Base-by-base conservation (phyloP, 2,329 filamentous ascomycete genomes). In the Lasiodiplodia sp. region DNA sequence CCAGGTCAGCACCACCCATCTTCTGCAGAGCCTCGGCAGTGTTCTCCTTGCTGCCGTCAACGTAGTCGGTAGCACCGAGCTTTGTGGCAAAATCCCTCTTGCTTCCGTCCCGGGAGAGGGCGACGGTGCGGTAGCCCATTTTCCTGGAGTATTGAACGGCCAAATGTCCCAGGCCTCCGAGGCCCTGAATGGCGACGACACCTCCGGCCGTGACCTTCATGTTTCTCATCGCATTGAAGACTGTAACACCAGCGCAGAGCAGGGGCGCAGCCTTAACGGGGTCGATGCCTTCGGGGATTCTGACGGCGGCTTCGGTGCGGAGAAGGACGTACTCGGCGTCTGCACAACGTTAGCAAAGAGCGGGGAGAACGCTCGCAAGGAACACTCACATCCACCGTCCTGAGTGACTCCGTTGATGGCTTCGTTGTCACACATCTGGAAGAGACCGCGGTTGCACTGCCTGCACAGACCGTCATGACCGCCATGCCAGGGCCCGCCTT, bases 391-490 rank as follows among this genome's bases (percentile, higher is more conserved):
- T 44, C 92, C 92, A 63, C 92, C 92, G 71, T 91, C 84, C 49
- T 80, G 82, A 3, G 81, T 87, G 5, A 91, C 84, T 14, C 92
- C 92, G 76, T 92, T 94, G 75, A 93, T 76, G 0, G 78, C 76
- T 58, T 76, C 80, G 71, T 89, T 87, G 25, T 87, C 83, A 78
- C 92, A 94, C 79, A 90, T 89, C 77, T 94, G 90, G 80, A 87
- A 92, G 28, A 86, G 77, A 1, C 87, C 88, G 18, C 87, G 84
- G 67, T 86, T 85, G 79, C 92, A 94, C 14, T 85, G 75, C 37
- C 84, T 84, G 81, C 92, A 94, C 1, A 80, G 81, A 2, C 79
- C 78, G 73, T 90, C 88, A 73, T 91, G 88, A 2, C 88, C 89
- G 68, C 90, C 90, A 74, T 92, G 90, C 90, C 90, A 93, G 7